Base-by-base conservation (phyloP, 306 rosid species). In the Mimosa pudica region DNA sequence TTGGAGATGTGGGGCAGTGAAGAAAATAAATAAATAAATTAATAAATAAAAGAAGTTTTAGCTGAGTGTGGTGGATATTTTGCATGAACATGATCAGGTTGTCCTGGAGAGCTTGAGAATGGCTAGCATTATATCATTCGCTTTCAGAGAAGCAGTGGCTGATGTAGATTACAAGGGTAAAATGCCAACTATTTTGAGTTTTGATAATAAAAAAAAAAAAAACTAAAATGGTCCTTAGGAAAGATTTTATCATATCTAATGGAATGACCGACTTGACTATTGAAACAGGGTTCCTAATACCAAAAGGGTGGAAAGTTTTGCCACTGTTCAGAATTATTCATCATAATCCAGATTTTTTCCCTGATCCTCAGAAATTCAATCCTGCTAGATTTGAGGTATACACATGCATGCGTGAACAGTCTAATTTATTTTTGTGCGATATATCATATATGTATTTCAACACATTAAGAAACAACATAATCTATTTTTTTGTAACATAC, bases 231-330 rank as follows among this genome's bases (percentile, higher is more conserved):
- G 18, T 6, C 32, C 61, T 7, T 44, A 38, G 49, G 32, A 81
- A 61, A 55, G 24, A 38, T 41, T 10, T 66, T 66, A 64, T 18
- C 51, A 14, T 30, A 52, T 49, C 11, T 13, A 55, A 17, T 64
- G 20, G 66, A 81, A n/a, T 64, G 54, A 80, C 75, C 67, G 51
- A 75, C 67, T n/a, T 60, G 42, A 71, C 70, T 82, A 70, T 60
- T 86, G 82, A 51, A 66, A 81, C 96, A 95, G 98, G 98, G 17
- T 89, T 87, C 85, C 72, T 92, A 54, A 95, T 95, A 74, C 98
- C 98, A 32, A 91, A 92, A 83, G 98, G 98, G 42, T 95, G 98
- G 98, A 95, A 91, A 80, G 98, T 90, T 78, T 89, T 95, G 97
- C 99, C 99, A 30, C 85, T 95, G 65, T 93, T 95, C 88, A 89